phyloP scores from a whole-genome alignment of 495 filamentous ascomycete species.

The Penicillium cosmopolitanum region DNA sequence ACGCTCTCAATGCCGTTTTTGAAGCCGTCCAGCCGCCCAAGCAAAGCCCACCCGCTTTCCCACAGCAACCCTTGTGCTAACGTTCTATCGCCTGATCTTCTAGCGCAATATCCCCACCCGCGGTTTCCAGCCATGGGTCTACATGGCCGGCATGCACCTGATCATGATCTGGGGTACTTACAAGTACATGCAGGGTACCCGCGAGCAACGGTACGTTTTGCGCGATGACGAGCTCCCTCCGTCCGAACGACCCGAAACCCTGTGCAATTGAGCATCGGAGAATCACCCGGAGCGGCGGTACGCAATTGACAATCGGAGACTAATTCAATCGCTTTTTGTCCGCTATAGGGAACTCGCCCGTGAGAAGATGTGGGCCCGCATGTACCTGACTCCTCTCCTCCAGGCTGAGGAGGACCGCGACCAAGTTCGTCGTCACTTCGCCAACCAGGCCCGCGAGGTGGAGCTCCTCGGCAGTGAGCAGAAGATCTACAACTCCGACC shows the following conservation, averaged over 20 bases:
- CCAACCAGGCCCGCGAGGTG: conserved; percentile 87
- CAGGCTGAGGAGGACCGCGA: conserved; percentile 97
- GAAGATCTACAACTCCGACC: conserved; percentile 83
- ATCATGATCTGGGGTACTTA: conserved; percentile 91
- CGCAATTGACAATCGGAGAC: neutral
- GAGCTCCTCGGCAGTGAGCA: conserved; percentile 79
- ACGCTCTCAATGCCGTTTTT: conserved; percentile 33
- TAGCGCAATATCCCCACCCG: conserved; percentile 91
- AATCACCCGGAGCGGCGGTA: neutral
- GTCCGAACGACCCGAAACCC: conserved; percentile 11
- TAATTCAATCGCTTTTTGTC: conserved; percentile 11
- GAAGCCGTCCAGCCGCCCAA: neutral
- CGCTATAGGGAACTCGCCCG: conserved; percentile 81
- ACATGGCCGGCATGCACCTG: conserved; percentile 71
- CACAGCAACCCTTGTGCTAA: conserved; percentile 12
- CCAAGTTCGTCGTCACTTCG: conserved; percentile 79
- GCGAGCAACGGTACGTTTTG: conserved; percentile 80
- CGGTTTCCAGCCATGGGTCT: conserved; percentile 80
- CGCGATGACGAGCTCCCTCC: conserved; percentile 9
- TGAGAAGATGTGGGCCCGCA: conserved; percentile 96
- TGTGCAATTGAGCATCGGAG: conserved; percentile 11
- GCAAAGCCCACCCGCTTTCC: conserved; percentile 3
- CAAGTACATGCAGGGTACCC: conserved; percentile 72
- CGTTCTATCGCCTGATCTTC: conserved; percentile 12
- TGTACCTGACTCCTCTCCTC: conserved; percentile 87